Evolutionary conservation across 1,284 basidiomycete genomes (phyloP), one percentile per base, ranked within the genome.

Genomic region (Pyrrhoderma lamaoense): DNA sequence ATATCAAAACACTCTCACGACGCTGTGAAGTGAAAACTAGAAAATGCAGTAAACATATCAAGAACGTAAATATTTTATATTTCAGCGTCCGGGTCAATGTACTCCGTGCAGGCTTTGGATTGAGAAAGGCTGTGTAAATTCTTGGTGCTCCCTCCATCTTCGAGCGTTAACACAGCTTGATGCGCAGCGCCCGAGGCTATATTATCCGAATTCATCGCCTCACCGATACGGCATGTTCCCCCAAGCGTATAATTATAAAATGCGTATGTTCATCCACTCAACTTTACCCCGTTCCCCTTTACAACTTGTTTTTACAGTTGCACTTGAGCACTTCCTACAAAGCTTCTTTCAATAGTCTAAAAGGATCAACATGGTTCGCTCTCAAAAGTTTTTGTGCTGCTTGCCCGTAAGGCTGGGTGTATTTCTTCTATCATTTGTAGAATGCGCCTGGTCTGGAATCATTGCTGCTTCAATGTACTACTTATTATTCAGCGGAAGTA

Each of bases 371-470:
- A 51, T 50, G 47, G 44, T 54, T 44, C 31, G 23, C 14, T 57
- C 56, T 3, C 49, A 52, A 14, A 54, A 57, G 47, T 62, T 62
- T 49, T 59, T 56, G 52, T 62, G 58, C 56, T 62, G 61, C 45
- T 42, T 61, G 54, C 54, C 62, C 45, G 56, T 64, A 52, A 61
- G 62, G 27, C 42, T 63, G 13, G 60, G 61, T 43, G 61, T 62
- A 8, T 63, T 64, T 51, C 49, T 64, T 35, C 56, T 58, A 14
- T 58, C 57, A 18, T 52, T 61, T 16, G 22, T 57, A 3, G 36
- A 54, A 21, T 42, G 54, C 11, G 9, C 54, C 2, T 16, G 45
- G 16, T 39, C 51, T 16, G 58, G 51, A 35, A 23, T 42, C 21
- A 23, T 53, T 35, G 53, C 61, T 40, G 54, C 51, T 46, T 16